A percentile compares a stretch with the other conserved stretches of the same genome.
phyloP scores from a whole-genome alignment of 305 asterid species.

The Rubia peregrina region DNA sequence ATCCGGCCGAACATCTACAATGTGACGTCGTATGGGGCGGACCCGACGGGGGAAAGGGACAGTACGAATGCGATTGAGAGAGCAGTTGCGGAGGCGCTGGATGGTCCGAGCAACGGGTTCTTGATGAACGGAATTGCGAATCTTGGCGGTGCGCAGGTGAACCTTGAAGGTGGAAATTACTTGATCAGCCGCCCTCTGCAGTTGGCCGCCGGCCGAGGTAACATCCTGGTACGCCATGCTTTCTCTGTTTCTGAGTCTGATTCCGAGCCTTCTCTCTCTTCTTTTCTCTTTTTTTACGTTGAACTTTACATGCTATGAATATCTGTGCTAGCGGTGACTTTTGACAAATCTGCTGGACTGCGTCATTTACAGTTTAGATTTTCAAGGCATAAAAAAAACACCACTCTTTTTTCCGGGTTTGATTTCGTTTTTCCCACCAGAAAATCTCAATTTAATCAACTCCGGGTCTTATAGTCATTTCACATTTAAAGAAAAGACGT shows the following conservation, averaged over 20 bases:
- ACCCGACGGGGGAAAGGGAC: constrained; percentile 66
- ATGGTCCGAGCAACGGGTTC: constrained; percentile 45
- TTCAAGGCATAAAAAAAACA: not conserved
- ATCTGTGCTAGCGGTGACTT: constrained; percentile 9
- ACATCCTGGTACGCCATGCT: constrained; percentile 45
- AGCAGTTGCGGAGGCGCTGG: constrained; percentile 61
- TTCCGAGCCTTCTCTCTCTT: not conserved
- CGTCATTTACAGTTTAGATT: not conserved
- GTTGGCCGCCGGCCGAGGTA: constrained; percentile 63
- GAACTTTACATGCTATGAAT: not conserved
- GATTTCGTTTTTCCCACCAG: no score
- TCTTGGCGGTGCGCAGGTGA: constrained; percentile 74
- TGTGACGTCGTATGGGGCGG: constrained; percentile 78
- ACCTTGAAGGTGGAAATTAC: constrained; percentile 83
- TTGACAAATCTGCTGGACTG: not conserved
- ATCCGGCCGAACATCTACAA: constrained; percentile 36
- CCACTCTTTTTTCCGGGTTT: not conserved
- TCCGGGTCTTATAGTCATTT: no score
- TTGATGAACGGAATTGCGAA: constrained; percentile 48
- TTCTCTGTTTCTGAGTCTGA: not conserved
- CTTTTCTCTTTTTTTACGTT: not conserved
- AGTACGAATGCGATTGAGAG: constrained; percentile 57
- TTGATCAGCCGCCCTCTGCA: constrained; percentile 62
- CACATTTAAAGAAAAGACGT: no score
- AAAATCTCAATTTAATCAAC: no score